Evolutionary conservation across 805 yeast genomes (phyloP).

Genomic region (Pichia deserticola): DNA sequence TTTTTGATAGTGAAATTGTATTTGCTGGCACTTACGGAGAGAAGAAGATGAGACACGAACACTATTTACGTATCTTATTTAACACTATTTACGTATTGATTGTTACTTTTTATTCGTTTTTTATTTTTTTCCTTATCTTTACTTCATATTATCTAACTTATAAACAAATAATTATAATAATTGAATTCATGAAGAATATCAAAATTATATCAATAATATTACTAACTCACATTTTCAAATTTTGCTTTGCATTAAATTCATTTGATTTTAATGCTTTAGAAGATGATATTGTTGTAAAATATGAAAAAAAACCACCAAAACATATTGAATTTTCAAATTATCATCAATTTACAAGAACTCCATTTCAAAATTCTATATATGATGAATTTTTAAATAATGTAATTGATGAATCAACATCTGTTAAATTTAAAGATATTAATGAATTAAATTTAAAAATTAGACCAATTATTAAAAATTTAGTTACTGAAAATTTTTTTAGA

Average conservation of each 20-base stretch:
- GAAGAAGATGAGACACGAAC: too few relatives aligned
- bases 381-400: constrained; percentile 14
- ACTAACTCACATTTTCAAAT: background rate
- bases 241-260: background rate
- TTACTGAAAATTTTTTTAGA: constrained; percentile 73
- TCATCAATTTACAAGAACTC: constrained; percentile 28
- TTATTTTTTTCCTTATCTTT: too few relatives aligned
- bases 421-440: constrained; percentile 41
- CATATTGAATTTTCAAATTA: constrained; percentile 16
- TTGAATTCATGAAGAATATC: too few relatives aligned
- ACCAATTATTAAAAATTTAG: constrained; percentile 50
- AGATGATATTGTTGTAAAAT: constrained; percentile 8
- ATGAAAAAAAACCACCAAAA: constrained; percentile 15
- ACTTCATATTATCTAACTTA: too few relatives aligned
- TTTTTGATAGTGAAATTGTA: too few relatives aligned
- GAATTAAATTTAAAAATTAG: constrained; percentile 44
- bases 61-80: too few relatives aligned
- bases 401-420: constrained; percentile 25
- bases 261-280: background rate
- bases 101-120: too few relatives aligned
- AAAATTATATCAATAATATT: background rate
- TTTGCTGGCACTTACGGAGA: too few relatives aligned
- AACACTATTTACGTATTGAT: too few relatives aligned
- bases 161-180: too few relatives aligned
- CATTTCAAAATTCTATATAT: constrained; percentile 20